Evolutionary conservation across 257 asterid species (phyloP).

Genomic region (Fraxinus cuspidata): DNA sequence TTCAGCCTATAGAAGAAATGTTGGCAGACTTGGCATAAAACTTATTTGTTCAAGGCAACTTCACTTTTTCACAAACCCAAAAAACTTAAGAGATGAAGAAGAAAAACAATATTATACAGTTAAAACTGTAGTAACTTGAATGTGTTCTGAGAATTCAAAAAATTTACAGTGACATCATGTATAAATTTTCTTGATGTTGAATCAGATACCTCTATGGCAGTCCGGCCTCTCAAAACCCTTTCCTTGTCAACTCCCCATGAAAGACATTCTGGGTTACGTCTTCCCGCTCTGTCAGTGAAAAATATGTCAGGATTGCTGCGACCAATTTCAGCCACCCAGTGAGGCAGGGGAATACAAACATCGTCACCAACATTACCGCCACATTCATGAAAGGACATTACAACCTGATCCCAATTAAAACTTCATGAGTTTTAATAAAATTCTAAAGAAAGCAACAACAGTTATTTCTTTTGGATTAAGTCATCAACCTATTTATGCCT

Average conservation of each 20-base stretch:
- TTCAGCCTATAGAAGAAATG: constrained; percentile 4
- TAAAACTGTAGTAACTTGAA: neutral
- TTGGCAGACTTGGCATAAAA: neutral
- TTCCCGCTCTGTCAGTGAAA: constrained; percentile 86
- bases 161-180: constrained; percentile 11
- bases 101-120: neutral
- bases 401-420: constrained; percentile 55
- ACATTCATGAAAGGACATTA: constrained; percentile 84
- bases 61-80: constrained; percentile 16
- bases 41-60: constrained; percentile 2
- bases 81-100: neutral
- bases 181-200: constrained; percentile 15
- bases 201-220: constrained; percentile 75
- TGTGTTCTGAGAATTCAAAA: neutral
- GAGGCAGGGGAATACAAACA: constrained; percentile 82
- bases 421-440: constrained; percentile 26
- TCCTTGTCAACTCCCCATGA: constrained; percentile 98
- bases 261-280: constrained; percentile 83
- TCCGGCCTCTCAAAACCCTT: constrained; percentile 89
- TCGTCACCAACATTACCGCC: constrained; percentile 89
- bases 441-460: constrained; percentile 17
- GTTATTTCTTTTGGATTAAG: constrained; percentile 12
- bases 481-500: constrained; percentile 8
- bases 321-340: constrained; percentile 87
- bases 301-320: constrained; percentile 85